Percentiles rank a stretch among this genome's conserved stretches.
Evolutionary conservation across 768 basidiomycete genomes (phyloP).

Genomic region (Nidularia sp.): DNA sequence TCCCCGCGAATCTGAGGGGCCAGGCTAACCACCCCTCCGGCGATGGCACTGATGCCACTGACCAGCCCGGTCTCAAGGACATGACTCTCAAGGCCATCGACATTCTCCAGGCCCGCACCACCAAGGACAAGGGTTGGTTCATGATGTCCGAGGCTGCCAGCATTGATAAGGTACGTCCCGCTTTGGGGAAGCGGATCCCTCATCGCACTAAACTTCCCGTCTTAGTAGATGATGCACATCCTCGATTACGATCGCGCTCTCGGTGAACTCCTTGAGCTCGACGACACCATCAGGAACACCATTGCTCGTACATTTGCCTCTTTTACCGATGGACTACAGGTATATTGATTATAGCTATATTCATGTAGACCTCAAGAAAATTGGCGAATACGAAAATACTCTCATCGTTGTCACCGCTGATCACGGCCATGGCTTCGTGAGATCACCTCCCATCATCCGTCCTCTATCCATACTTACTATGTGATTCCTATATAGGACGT

Average conservation of each 20-base stretch:
- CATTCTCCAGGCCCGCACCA: conserved; percentile 32
- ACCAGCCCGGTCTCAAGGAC: conserved; percentile 44
- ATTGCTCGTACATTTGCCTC: conserved; percentile 27
- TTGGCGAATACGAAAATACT: conserved; percentile 37
- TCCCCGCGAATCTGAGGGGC: conserved; percentile 29
- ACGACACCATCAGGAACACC: conserved; percentile 38
- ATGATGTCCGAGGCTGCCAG: conserved; percentile 46
- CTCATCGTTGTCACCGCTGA: conserved; percentile 42
- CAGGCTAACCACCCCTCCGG: conserved; percentile 35
- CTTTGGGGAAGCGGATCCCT: conserved; percentile 6
- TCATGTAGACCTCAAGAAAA: conserved; percentile 32
- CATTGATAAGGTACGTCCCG: conserved; percentile 27
- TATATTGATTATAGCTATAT: not conserved
- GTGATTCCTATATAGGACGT: conserved; percentile 27
- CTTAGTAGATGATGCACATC: conserved; percentile 38
- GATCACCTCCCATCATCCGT: conserved; percentile 5
- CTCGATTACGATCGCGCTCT: conserved; percentile 43
- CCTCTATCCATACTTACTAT: not conserved
- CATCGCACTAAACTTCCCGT: too few relatives aligned
- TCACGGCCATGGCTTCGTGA: conserved; percentile 42
- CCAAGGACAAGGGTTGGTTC: conserved; percentile 37
- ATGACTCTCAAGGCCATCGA: conserved; percentile 46
- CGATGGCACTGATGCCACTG: conserved; percentile 34
- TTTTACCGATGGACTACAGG: too few relatives aligned
- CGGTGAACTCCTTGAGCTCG: conserved; percentile 39